These are phyloP conservation scores for Komagataella pastoris DNA, from an alignment of 805 yeast species.

Conservation along the genomic window DNA sequence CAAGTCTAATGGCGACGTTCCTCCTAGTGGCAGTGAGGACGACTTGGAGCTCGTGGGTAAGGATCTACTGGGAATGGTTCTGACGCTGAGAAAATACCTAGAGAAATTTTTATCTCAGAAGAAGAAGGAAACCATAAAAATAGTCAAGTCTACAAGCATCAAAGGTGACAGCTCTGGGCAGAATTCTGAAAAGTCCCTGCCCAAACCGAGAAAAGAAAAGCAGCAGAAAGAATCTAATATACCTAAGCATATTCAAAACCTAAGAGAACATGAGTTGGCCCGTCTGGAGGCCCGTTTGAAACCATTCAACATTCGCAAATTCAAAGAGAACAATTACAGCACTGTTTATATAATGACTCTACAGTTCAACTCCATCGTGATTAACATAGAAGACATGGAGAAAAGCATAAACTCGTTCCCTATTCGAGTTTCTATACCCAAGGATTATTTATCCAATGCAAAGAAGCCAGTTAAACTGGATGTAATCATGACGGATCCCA, in stretches of 20 bases:
- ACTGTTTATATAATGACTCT: conserved; percentile 15
- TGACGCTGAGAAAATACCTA: conserved; percentile 41
- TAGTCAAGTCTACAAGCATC: conserved; percentile 22
- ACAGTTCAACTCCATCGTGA: conserved; percentile 14
- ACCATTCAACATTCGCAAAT: conserved; percentile 8
- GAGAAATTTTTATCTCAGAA: conserved; percentile 47
- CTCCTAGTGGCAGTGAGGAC: conserved; percentile 11
- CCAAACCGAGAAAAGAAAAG: conserved; percentile 2
- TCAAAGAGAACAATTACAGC: conserved; percentile 15
- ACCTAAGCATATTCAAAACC: conserved; percentile 3
- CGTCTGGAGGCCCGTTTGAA: conserved; percentile 14
- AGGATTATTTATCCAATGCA: conserved; percentile 15
- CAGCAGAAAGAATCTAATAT: conserved; percentile 1
- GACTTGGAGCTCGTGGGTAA: conserved; percentile 26
- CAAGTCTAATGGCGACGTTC: conserved; percentile 1
- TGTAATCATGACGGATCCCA: conserved; percentile 13
- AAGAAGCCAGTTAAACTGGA: conserved; percentile 15
- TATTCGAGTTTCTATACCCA: conserved; percentile 17
- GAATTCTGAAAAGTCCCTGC: conserved; percentile 1
- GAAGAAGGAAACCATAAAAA: conserved; percentile 47
- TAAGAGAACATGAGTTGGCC: conserved; percentile 12
- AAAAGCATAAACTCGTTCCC: conserved; percentile 13
- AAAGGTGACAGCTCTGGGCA: conserved; percentile 5
- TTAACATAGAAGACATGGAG: conserved; percentile 16
- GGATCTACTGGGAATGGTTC: conserved; percentile 39